Conservation (phyloP, 495 filamentous ascomycete species). For the Aspergillus diversus region DNA sequence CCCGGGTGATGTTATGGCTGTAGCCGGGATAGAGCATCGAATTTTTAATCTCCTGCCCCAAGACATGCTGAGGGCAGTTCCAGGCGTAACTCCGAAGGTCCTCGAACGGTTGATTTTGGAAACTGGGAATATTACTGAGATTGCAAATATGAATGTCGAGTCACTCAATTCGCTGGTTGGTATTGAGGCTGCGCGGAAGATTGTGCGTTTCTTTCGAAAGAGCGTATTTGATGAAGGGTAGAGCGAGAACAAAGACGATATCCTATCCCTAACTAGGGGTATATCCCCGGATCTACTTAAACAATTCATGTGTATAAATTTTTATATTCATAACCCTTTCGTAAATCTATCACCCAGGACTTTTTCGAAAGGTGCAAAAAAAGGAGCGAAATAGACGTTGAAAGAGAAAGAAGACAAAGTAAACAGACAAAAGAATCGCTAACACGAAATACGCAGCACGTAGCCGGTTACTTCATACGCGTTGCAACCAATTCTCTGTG, state of each 20-base stretch:
- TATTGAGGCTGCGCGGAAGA: slow-evolving; percentile 75
- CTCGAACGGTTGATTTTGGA: slow-evolving; percentile 70
- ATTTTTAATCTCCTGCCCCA: slow-evolving; percentile 69
- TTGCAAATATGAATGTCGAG: slow-evolving; percentile 82
- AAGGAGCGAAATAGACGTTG: slow-evolving; percentile 34
- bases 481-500: slow-evolving; percentile 41
- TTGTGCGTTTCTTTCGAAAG: slow-evolving; percentile 81
- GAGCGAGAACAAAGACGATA: slow-evolving; percentile 11
- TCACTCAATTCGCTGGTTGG: slow-evolving; percentile 77
- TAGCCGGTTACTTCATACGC: slow-evolving; percentile 38
- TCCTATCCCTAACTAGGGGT: slow-evolving; percentile 4
- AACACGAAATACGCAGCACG: slow-evolving; percentile 37
- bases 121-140: slow-evolving; percentile 74
- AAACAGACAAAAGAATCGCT: slow-evolving; percentile 44
- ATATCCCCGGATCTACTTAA: slow-evolving; percentile 4
- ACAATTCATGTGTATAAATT: slow-evolving; percentile 10
- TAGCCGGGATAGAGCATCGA: slow-evolving; percentile 54
- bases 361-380: slow-evolving; percentile 32
- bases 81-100: slow-evolving; percentile 82
- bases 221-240: slow-evolving; percentile 66
- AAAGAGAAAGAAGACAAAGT: slow-evolving; percentile 39
- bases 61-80: slow-evolving; percentile 87
- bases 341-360: slow-evolving; percentile 47
- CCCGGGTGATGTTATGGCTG: slow-evolving; percentile 57
- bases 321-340: slow-evolving; percentile 48